Evolutionary conservation across 441 rosid species (phyloP).

Genomic region (Populus hybrid): DNA sequence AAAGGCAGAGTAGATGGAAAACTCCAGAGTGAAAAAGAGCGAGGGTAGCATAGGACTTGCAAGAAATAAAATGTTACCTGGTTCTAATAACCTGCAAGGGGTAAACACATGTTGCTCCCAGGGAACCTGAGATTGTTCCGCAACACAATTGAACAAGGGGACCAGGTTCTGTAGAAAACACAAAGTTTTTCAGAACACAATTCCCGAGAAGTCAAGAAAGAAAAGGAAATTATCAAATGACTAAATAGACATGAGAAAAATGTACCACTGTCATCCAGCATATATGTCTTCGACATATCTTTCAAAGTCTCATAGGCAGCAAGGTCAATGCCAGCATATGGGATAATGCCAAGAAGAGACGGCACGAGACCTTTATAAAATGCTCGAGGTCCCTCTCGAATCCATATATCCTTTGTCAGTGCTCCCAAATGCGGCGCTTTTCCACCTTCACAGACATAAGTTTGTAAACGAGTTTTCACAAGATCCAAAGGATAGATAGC

Average conservation of each 20-base stretch:
- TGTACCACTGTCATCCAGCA: slow-evolving; percentile 67
- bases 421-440: slow-evolving; percentile 57
- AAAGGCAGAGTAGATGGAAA: not conserved
- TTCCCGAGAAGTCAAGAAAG: slow-evolving; percentile 9
- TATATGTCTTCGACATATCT: slow-evolving; percentile 75
- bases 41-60: not conserved
- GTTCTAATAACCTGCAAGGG: slow-evolving; percentile 97
- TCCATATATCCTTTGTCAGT: slow-evolving; percentile 75
- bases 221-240: not conserved
- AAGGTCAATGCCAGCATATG: slow-evolving; percentile 92
- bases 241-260: not conserved
- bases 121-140: slow-evolving; percentile 86
- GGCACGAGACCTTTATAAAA: slow-evolving; percentile 94
- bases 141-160: slow-evolving; percentile 81
- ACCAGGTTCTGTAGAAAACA: slow-evolving; percentile 61
- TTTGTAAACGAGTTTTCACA: slow-evolving; percentile 89
- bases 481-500: slow-evolving; percentile 90
- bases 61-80: slow-evolving; percentile 39
- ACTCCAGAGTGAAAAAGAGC: not conserved
- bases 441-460: slow-evolving; percentile 62
- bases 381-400: slow-evolving; percentile 86
- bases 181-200: not conserved
- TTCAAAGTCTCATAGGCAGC: slow-evolving; percentile 90
- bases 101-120: slow-evolving; percentile 92
- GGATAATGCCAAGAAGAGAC: slow-evolving; percentile 91